Percentiles rank a stretch among this genome's conserved stretches.
Evolutionary conservation across 352 stramenopile genomes (phyloP).

Genomic region (Pythium insidiosum): DNA sequence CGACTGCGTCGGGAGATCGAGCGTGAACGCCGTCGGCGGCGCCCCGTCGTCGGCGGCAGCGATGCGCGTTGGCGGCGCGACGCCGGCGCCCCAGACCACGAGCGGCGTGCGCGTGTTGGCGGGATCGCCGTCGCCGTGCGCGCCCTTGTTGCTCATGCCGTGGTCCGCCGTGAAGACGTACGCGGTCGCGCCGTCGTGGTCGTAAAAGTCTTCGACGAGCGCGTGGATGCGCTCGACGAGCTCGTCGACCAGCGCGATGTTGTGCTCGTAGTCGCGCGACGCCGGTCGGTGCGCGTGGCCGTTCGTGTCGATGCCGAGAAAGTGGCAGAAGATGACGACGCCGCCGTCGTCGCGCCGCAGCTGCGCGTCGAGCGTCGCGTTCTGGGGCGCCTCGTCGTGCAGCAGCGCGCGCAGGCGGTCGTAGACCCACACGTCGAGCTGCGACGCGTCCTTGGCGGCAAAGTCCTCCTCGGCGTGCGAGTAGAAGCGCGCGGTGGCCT

Average conservation of each 20-base stretch:
- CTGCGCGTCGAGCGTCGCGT: slow-evolving; percentile 20
- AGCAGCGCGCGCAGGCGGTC: slow-evolving; percentile 39
- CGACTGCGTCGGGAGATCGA: slow-evolving; percentile 70
- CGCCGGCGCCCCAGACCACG: slow-evolving; percentile 65
- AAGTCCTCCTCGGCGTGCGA: slow-evolving; percentile 79
- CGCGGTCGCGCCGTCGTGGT: slow-evolving; percentile 52
- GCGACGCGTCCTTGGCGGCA: slow-evolving; percentile 54
- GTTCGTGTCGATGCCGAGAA: slow-evolving; percentile 83
- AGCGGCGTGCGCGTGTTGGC: slow-evolving; percentile 77
- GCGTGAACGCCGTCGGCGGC: slow-evolving; percentile 19
- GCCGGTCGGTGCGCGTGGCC: slow-evolving; percentile 74
- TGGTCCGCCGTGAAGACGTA: slow-evolving; percentile 85
- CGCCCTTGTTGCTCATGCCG: slow-evolving; percentile 78
- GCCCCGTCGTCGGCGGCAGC: neutral
- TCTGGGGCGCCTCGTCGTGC: slow-evolving; percentile 7
- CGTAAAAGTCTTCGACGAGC: slow-evolving; percentile 61
- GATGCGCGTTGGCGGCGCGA: slow-evolving; percentile 23
- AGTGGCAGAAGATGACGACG: slow-evolving; percentile 79
- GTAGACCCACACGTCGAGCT: slow-evolving; percentile 77
- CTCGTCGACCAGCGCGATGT: slow-evolving; percentile 78
- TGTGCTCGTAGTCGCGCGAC: slow-evolving; percentile 73
- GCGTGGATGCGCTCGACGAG: slow-evolving; percentile 51
- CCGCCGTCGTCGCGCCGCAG: slow-evolving; percentile 27
- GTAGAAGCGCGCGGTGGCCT: slow-evolving; percentile 63
- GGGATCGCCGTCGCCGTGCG: slow-evolving; percentile 74